Base-by-base conservation (phyloP, 352 stramenopile genomes). In the Pythium utonaiense region DNA sequence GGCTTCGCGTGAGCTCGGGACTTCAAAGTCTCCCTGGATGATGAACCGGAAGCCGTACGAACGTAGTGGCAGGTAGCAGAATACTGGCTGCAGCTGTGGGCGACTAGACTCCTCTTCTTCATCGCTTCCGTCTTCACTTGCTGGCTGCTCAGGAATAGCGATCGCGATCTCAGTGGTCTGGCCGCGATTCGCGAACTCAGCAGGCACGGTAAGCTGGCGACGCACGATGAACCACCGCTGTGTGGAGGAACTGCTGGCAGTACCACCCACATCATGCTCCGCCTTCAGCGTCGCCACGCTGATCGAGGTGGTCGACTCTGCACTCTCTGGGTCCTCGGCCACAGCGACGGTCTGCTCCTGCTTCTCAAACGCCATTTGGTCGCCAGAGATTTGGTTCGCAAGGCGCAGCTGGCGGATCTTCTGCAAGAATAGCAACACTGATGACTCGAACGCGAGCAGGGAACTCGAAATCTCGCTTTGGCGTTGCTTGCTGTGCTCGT, bases 1-100 rank as follows among this genome's bases (percentile, higher is more conserved):
- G 9, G 86, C 83, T 55, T 96, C 88, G 28, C 88, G 78, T 22
- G 83, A 95, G 49, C 86, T 95, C 14, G 86, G 80, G 1, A 95
- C 79, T 50, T 94, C 80, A 64, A 95, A 96, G 48, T 96, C 83
- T 34, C 77, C 86, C 28, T 96, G 88, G 9, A 96, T 27, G 31
- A 96, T 89, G 74, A 93, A 95, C 1, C 78, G 80, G 30, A 95
- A 91, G 19, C 82, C 83, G 40, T 93, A 93, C 7, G 79, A 90
- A 4, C 83, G 77, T 45, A 95, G 55, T 3, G 88, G 86, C 5
- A 96, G 62, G 48, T 88, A 96, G 16, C 83, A 87, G 54, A 93
- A 95, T 25, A 96, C 82, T 30, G 88, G 73, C 53, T 93, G 86
- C 6, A 92, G 72, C 17, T 78, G 67, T 10, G 80, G 75, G 19